Evolutionary conservation across 2,329 filamentous ascomycete genomes (phyloP).

Genomic region (Ramichloridium luteum): DNA sequence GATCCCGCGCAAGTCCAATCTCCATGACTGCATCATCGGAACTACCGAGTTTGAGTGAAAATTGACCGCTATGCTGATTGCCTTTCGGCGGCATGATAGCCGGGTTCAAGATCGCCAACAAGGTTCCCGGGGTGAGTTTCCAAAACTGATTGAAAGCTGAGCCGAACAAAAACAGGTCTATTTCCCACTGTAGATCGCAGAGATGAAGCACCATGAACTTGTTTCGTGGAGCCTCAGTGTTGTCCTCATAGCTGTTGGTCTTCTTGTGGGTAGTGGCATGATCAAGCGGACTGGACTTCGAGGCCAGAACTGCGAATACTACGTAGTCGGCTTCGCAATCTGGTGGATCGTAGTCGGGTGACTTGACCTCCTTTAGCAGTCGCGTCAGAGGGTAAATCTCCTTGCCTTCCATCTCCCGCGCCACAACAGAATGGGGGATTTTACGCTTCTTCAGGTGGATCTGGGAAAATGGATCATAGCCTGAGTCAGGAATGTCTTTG

Average conservation of each 20-base stretch:
- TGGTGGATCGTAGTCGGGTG: conserved; percentile 65
- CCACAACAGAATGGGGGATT: conserved; percentile 67
- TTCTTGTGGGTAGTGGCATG: conserved; percentile 38
- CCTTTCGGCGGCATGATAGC: conserved; percentile 76
- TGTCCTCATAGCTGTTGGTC: conserved; percentile 34
- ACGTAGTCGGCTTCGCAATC: conserved; percentile 84
- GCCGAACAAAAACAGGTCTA: conserved; percentile 87
- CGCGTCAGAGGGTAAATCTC: conserved; percentile 68
- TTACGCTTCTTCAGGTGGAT: conserved; percentile 73
- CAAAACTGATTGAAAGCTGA: conserved; percentile 85
- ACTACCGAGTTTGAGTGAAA: conserved; percentile 73
- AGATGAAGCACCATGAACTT: conserved; percentile 92
- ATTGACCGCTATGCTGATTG: conserved; percentile 65
- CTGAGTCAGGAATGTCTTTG: conserved; percentile 26
- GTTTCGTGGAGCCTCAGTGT: conserved; percentile 43
- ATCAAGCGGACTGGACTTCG: conserved; percentile 69
- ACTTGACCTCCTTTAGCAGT: conserved; percentile 67
- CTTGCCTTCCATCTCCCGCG: conserved; percentile 66
- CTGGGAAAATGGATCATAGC: conserved; percentile 77
- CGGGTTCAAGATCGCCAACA: conserved; percentile 86
- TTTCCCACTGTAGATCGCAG: conserved; percentile 77
- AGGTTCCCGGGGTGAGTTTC: conserved; percentile 83
- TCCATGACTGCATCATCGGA: conserved; percentile 84
- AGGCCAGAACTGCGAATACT: conserved; percentile 74
- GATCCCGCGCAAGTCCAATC: conserved; percentile 69